Evolutionary conservation across 441 rosid species (phyloP).

Genomic region (Cnidoscolus chayamansa): DNA sequence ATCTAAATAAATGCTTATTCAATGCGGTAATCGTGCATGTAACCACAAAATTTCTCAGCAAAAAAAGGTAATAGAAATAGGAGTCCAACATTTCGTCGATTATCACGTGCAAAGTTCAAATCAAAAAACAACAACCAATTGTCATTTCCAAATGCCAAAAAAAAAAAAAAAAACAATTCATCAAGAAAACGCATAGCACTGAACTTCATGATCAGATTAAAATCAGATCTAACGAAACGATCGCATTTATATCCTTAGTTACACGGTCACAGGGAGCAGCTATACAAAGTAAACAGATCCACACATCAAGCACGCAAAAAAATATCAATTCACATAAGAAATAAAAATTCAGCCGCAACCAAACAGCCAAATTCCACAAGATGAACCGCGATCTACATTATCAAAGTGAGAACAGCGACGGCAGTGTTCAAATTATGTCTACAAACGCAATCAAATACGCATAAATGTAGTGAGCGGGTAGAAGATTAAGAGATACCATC

Average conservation of each 20-base stretch:
- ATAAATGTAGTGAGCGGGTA: not conserved
- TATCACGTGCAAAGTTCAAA: constrained; percentile 6
- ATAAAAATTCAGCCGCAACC: not conserved
- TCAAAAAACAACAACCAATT: not conserved
- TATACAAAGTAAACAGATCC: constrained; percentile 14
- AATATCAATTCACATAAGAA: not conserved
- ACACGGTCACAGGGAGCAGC: constrained; percentile 3
- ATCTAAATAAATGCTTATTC: not conserved
- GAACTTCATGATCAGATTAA: not conserved
- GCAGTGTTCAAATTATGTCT: not conserved
- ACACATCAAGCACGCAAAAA: not conserved
- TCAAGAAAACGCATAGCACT: not conserved
- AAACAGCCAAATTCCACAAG: not conserved
- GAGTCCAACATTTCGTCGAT: not conserved
- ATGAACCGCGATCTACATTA: not conserved
- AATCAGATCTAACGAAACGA: constrained; percentile 31
- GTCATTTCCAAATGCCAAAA: not conserved
- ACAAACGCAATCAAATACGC: not conserved
- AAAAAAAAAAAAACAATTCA: not conserved
- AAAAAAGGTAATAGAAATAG: not conserved
- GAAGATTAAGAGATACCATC: constrained; percentile 45
- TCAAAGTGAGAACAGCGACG: not conserved
- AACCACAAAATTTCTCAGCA: not conserved
- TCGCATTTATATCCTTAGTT: constrained; percentile 5
- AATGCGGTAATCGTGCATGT: not conserved